Percentiles rank a stretch among this genome's conserved stretches.
phyloP scores from a whole-genome alignment of 2,329 filamentous ascomycete species.

The Cyphellophora attinorum region DNA sequence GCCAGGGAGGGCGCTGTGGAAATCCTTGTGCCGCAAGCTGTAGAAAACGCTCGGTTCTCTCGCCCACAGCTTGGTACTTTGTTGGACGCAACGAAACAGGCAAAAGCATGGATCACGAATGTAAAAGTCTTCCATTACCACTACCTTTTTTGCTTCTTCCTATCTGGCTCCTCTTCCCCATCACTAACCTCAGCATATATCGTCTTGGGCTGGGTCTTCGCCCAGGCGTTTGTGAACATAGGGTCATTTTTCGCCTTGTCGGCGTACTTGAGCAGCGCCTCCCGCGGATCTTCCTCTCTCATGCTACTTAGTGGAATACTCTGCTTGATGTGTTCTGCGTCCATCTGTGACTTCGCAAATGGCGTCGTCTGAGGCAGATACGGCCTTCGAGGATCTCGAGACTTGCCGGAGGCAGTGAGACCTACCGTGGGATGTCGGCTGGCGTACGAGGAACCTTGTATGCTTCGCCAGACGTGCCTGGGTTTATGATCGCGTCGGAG shows the following conservation, averaged over 20 bases:
- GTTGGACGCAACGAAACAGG: no score
- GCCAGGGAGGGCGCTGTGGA: no score
- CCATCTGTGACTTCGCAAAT: slow-evolving; percentile 81
- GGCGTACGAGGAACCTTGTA: slow-evolving; percentile 45
- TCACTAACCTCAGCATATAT: slow-evolving; percentile 87
- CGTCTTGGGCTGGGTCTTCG: slow-evolving; percentile 80
- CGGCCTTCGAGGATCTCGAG: slow-evolving; percentile 72
- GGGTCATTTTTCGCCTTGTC: slow-evolving; percentile 88
- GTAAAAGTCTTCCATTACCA: no score
- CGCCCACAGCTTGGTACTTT: no score
- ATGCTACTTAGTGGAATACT: slow-evolving; percentile 84
- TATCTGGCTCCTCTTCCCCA: slow-evolving; percentile 65
- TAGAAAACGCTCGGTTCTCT: no score
- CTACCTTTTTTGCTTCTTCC: slow-evolving; percentile 42
- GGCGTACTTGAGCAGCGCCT: slow-evolving; percentile 89
- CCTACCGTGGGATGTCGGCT: slow-evolving; percentile 60
- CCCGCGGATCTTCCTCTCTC: slow-evolving; percentile 91
- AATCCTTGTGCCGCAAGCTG: no score
- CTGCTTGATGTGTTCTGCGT: slow-evolving; percentile 78
- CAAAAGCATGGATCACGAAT: no score
- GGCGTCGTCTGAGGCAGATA: slow-evolving; percentile 76
- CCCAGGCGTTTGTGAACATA: slow-evolving; percentile 90
- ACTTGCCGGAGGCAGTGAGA: slow-evolving; percentile 66
- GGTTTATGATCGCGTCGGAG: slow-evolving; percentile 68
- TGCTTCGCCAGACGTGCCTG: slow-evolving; percentile 22